Conservation (phyloP, 202 grass and related monocot genomes). For the Musa balbisiana region DNA sequence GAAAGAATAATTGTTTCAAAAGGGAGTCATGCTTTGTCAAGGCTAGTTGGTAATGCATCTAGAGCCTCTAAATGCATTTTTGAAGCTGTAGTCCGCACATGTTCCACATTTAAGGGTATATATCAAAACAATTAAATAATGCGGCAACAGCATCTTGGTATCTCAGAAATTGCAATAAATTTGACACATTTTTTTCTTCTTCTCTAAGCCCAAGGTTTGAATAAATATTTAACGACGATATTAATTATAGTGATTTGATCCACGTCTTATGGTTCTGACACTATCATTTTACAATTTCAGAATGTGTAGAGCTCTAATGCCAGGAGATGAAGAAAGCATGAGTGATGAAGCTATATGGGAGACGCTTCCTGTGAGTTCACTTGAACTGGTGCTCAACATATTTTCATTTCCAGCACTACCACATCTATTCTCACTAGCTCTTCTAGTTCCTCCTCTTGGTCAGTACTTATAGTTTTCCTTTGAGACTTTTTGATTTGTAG, state of each 20-base stretch:
- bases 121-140: too few species aligned
- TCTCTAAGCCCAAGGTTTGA: too few species aligned
- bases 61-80: too few species aligned
- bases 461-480: background rate
- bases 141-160: too few species aligned
- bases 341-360: constrained; percentile 59
- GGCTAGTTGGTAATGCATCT: too few species aligned
- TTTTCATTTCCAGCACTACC: background rate
- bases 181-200: too few species aligned
- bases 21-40: too few species aligned
- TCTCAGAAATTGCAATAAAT: too few species aligned
- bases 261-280: background rate
- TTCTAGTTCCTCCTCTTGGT: background rate
- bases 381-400: constrained; percentile 9
- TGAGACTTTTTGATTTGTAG: background rate
- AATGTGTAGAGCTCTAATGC: constrained; percentile 68
- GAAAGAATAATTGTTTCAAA: too few species aligned
- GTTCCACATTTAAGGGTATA: too few species aligned
- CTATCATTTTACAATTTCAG: constrained; percentile 16
- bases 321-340: constrained; percentile 62
- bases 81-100: too few species aligned
- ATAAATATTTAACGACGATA: background rate
- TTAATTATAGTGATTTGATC: background rate
- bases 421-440: background rate
- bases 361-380: constrained; percentile 56